Evolutionary conservation across 768 basidiomycete species (phyloP).

Genomic region (Podaxis sp.): DNA sequence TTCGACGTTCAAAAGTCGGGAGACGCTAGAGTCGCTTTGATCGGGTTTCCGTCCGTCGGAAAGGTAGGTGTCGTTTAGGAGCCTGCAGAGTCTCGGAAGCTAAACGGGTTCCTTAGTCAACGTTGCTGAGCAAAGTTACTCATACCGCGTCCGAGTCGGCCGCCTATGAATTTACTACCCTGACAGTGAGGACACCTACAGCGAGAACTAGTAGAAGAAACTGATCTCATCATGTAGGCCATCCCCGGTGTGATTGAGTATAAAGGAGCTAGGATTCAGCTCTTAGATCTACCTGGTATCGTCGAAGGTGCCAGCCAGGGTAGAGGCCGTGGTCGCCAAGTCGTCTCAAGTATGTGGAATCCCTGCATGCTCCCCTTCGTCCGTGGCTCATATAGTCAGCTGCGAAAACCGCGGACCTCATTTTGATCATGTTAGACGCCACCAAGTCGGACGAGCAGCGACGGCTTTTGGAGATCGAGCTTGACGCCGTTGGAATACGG

Average conservation of each 20-base stretch:
- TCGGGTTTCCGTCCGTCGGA: conserved; percentile 96
- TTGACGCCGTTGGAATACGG: conserved; percentile 96
- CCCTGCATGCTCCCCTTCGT: not conserved
- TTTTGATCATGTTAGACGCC: conserved; percentile 90
- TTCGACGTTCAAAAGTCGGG: conserved; percentile 85
- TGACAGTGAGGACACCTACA: conserved; percentile 53
- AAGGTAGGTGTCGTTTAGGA: conserved; percentile 45
- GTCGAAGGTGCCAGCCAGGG: conserved; percentile 91
- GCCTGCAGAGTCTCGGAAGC: not conserved
- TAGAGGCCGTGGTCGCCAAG: conserved; percentile 92
- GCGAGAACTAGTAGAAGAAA: not conserved
- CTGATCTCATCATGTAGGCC: conserved; percentile 47
- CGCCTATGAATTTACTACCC: conserved; percentile 94
- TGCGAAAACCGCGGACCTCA: conserved; percentile 91
- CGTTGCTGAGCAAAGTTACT: conserved; percentile 87
- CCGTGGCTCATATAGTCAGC: conserved; percentile 33
- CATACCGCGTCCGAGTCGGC: conserved; percentile 88
- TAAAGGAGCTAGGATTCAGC: conserved; percentile 88
- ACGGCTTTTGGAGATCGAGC: conserved; percentile 82
- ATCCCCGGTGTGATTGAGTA: conserved; percentile 98
- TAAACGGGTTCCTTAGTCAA: conserved; percentile 55
- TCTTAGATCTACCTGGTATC: conserved; percentile 94
- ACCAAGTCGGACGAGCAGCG: conserved; percentile 94
- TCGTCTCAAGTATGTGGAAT: conserved; percentile 77
- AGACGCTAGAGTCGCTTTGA: conserved; percentile 88